Conservation (phyloP, 176 grass and related monocot genomes). For the Miscanthus lutarioriparius region DNA sequence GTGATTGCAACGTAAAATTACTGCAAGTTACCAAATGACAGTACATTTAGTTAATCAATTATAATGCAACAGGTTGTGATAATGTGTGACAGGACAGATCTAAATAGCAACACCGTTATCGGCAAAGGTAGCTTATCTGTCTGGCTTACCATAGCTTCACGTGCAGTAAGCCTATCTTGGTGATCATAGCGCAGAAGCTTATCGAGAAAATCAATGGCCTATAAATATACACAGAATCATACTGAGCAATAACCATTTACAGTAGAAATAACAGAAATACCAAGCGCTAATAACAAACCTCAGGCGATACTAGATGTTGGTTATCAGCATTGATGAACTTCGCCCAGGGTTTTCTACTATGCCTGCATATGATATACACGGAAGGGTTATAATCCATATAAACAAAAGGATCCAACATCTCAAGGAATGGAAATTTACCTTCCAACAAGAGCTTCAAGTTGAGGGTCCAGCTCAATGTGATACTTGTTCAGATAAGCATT, state of each 20-base stretch:
- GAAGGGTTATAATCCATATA: constrained; percentile 26
- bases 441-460: constrained; percentile 96
- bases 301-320: constrained; percentile 87
- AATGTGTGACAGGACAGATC: not conserved
- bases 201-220: constrained; percentile 98
- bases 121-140: constrained; percentile 2
- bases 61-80: constrained; percentile 4
- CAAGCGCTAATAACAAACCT: constrained; percentile 51
- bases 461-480: constrained; percentile 85
- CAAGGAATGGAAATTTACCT: constrained; percentile 49
- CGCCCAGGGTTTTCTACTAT: constrained; percentile 79
- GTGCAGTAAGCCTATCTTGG: constrained; percentile 89
- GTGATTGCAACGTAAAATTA: not conserved
- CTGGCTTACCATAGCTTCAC: constrained; percentile 92
- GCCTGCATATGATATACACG: constrained; percentile 51
- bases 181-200: constrained; percentile 95
- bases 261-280: not conserved
- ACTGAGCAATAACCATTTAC: not conserved
- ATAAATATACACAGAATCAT: constrained; percentile 36
- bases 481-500: constrained; percentile 95
- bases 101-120: not conserved
- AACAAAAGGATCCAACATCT: not conserved
- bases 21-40: not conserved
- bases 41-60: not conserved
- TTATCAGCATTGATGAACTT: constrained; percentile 96